Evolutionary conservation across 805 yeast genomes (phyloP).

Genomic region (Myxozyma sirexii): DNA sequence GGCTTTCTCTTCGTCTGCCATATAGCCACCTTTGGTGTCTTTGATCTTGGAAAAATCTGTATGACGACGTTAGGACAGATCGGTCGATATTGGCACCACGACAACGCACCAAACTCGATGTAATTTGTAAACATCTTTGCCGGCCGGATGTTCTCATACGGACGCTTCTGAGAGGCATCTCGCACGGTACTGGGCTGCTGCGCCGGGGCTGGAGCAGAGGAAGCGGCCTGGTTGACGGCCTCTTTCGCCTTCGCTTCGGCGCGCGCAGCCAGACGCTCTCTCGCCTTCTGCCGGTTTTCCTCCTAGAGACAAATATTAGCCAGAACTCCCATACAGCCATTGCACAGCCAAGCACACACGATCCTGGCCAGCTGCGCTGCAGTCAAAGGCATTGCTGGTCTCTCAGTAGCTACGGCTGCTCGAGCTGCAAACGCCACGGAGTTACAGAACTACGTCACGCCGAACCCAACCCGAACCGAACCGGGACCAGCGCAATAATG

Average conservation of each 20-base stretch:
- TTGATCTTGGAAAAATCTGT: slow-evolving; percentile 86
- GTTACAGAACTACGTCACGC: background rate
- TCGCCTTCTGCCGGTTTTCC: slow-evolving; percentile 31
- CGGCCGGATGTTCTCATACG: slow-evolving; percentile 32
- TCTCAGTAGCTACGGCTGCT: too few relatives aligned
- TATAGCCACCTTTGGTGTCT: slow-evolving; percentile 85
- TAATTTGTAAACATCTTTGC: slow-evolving; percentile 42
- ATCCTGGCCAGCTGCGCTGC: slow-evolving; percentile 33
- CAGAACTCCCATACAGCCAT: background rate
- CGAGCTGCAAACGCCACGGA: background rate
- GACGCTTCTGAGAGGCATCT: slow-evolving; percentile 33
- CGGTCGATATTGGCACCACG: too few relatives aligned
- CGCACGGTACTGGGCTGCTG: slow-evolving; percentile 14
- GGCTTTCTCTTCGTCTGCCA: slow-evolving; percentile 49
- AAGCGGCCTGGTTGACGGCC: slow-evolving; percentile 19
- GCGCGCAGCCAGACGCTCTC: slow-evolving; percentile 33
- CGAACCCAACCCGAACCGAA: background rate
- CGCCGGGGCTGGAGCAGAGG: background rate
- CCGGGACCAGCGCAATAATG: too few relatives aligned
- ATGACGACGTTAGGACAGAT: background rate
- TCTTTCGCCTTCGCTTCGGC: slow-evolving; percentile 26
- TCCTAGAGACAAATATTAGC: slow-evolving; percentile 17
- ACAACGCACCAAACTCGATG: slow-evolving; percentile 43
- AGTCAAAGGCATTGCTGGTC: slow-evolving; percentile 12
- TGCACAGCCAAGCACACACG: too few relatives aligned